These are phyloP conservation scores for Fusarium sp. DNA, from an alignment of 2,329 filamentous ascomycete genomes.

Conservation along the genomic window DNA sequence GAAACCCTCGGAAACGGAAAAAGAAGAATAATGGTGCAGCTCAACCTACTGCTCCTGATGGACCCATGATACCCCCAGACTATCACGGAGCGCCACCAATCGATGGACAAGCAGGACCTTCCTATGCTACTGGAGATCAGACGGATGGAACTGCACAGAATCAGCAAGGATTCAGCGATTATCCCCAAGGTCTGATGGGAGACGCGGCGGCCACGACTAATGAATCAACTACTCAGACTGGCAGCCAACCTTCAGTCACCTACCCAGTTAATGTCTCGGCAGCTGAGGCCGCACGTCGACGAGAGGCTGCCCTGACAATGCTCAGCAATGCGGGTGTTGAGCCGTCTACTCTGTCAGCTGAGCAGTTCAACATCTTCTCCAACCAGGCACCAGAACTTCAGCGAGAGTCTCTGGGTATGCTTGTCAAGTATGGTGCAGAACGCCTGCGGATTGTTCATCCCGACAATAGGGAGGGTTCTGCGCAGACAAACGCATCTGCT, in stretches of 20 bases:
- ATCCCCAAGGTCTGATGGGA: conserved; percentile 32
- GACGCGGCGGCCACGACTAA: conserved; percentile 15
- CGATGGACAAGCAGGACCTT: conserved; percentile 12
- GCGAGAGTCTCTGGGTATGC: conserved; percentile 66
- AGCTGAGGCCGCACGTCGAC: conserved; percentile 63
- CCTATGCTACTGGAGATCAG: conserved; percentile 23
- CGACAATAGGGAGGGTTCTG: conserved; percentile 50
- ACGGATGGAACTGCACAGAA: conserved; percentile 4
- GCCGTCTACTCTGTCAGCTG: conserved; percentile 62
- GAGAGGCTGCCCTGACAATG: conserved; percentile 61
- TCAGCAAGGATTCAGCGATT: conserved; percentile 22
- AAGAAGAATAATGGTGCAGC: conserved; percentile 42
- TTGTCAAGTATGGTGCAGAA: conserved; percentile 68
- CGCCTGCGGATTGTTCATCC: conserved; percentile 69
- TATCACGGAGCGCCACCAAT: conserved; percentile 14
- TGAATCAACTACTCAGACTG: conserved; percentile 12
- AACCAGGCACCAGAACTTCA: conserved; percentile 70
- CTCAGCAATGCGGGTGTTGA: conserved; percentile 62
- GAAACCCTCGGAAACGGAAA: conserved; percentile 45
- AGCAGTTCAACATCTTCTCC: conserved; percentile 70
- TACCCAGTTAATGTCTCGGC: conserved; percentile 53
- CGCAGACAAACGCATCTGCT: conserved; percentile 43
- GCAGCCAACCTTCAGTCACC: conserved; percentile 13
- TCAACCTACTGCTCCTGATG: conserved; percentile 26
- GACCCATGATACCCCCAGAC: conserved; percentile 25